Conservation (phyloP, 768 basidiomycete genomes). For the Rhizopogon rudus region DNA sequence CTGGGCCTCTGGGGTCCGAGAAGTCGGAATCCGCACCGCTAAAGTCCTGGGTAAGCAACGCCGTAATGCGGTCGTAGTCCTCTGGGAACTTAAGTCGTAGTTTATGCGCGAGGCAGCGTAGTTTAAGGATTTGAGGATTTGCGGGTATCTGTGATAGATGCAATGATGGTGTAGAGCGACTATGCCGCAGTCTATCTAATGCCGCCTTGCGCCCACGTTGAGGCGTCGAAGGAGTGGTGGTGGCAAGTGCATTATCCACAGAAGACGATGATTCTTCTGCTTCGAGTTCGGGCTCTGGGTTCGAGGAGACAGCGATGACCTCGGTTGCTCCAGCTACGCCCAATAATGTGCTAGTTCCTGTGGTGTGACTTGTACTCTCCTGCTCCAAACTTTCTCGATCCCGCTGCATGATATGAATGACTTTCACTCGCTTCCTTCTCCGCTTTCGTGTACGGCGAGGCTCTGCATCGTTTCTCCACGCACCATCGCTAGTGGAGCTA, state of each 20-base stretch:
- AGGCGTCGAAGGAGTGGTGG: constrained; percentile 25
- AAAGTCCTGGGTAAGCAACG: constrained; percentile 28
- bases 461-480: constrained; percentile 37
- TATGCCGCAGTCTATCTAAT: constrained; percentile 32
- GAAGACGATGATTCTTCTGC: constrained; percentile 27
- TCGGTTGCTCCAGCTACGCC: constrained; percentile 8
- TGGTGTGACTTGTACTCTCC: neutral
- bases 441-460: constrained; percentile 33
- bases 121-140: constrained; percentile 43
- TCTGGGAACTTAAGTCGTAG: constrained; percentile 53
- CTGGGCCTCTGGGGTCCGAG: constrained; percentile 29
- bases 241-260: constrained; percentile 8
- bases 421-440: constrained; percentile 32
- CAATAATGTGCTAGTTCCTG: neutral
- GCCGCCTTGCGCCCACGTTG: constrained; percentile 17
- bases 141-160: constrained; percentile 35
- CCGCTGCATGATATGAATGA: constrained; percentile 24
- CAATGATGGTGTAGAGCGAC: constrained; percentile 43
- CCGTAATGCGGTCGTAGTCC: constrained; percentile 34
- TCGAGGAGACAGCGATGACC: constrained; percentile 12
- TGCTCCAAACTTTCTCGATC: constrained; percentile 4
- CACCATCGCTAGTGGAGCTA: constrained; percentile 32
- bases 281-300: constrained; percentile 17
- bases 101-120: constrained; percentile 53
- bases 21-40: constrained; percentile 31